Evolutionary conservation across 176 grass and related monocot species (phyloP), one percentile per base, ranked within the genome.

Genomic region (Themeda triandra): DNA sequence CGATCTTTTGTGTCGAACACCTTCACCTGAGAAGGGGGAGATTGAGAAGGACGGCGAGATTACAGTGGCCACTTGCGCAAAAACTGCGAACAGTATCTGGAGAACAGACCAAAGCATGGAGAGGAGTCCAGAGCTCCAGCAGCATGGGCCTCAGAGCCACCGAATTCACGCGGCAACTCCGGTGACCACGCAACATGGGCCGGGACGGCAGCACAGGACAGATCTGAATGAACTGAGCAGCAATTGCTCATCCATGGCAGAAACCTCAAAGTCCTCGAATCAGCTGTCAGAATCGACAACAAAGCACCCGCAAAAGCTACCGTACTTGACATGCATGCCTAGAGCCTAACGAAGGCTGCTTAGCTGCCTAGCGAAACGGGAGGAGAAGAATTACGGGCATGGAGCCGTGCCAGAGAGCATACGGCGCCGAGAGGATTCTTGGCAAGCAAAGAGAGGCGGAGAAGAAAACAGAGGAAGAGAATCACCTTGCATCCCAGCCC

Each of bases 401-500:
- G 80, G 31, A 66, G 39, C 15, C 48, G 19, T 19, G 35, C 4
- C 21, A 56, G 65, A 86, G 28, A 2, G 37, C 35, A 36, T 3
- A 6, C 78, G 13, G n/a, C 12, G 25, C 5, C 2, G 15, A 81
- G 36, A 41, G 33, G 49, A 72, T 66, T 66, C 59, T 48, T 60
- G 11, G 44, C 70, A 23, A 35, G 32, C 17, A 37, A 82, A 25
- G 18, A 53, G 56, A 77, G 29, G 51, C 12, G 3, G 74, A 32
- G 74, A 11, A 28, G 25, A 19, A 37, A 56, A 44, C 53, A 63
- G 54, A 66, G 80, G 45, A 23, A n/a, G 66, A 59, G 66, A 85
- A 80, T 89, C 82, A 85, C 82, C 87, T 89, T 29, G 49, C 68
- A 60, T 68, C 49, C 33, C 69, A 49, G 44, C 7, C 48, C 60